Conservation (phyloP, 2,329 filamentous ascomycete genomes). For the Hortaea werneckii region DNA sequence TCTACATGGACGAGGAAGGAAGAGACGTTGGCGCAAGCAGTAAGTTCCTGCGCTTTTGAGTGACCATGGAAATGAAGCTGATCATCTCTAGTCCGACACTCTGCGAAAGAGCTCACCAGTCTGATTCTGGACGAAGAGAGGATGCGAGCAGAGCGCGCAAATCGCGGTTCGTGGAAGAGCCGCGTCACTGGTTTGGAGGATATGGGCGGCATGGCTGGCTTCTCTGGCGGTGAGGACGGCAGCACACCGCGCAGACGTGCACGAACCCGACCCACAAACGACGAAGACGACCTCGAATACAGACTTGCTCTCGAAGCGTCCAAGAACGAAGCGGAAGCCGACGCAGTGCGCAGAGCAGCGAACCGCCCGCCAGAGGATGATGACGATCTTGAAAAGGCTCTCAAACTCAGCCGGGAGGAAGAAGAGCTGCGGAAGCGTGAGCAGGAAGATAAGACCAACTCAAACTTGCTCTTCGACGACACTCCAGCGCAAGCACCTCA, state of each 20-base stretch:
- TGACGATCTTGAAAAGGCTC: constrained; percentile 86
- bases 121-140: constrained; percentile 90
- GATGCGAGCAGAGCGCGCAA: constrained; percentile 76
- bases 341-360: constrained; percentile 56
- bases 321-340: constrained; percentile 89
- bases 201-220: constrained; percentile 41
- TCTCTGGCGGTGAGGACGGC: constrained; percentile 28
- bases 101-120: constrained; percentile 89
- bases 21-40: constrained; percentile 94
- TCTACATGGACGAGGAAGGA: constrained; percentile 91
- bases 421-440: constrained; percentile 80
- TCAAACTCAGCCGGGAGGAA: constrained; percentile 88
- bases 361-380: constrained; percentile 43
- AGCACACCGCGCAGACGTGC: constrained; percentile 35
- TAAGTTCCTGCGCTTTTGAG: constrained; percentile 36
- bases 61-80: too few species aligned
- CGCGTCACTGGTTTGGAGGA: constrained; percentile 90
- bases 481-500: constrained; percentile 53
- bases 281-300: constrained; percentile 80
- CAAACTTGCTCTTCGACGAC: constrained; percentile 81
- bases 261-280: constrained; percentile 32
- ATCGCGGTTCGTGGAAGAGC: constrained; percentile 93
- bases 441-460: constrained; percentile 69
- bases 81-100: constrained; percentile 63
- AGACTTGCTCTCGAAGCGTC: constrained; percentile 86